These are phyloP conservation scores for Phytophthora sp. DNA, from an alignment of 352 stramenopile genomes.

Conservation along the genomic window DNA sequence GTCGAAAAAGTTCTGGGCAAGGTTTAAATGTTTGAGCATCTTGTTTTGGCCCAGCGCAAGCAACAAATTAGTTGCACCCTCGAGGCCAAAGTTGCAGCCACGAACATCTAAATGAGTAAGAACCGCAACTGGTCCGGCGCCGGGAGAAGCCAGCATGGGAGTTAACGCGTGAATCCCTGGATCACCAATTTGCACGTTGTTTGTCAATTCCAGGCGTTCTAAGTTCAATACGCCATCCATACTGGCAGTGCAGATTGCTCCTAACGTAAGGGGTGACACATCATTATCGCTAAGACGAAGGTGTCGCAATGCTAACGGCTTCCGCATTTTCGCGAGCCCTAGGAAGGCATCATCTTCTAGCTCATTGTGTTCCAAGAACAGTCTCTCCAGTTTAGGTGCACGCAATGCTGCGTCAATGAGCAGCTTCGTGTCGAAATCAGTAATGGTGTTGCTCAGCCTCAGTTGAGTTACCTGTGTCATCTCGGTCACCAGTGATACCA, in stretches of 20 bases:
- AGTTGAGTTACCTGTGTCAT: slow-evolving; percentile 47
- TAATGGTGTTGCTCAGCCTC: slow-evolving; percentile 64
- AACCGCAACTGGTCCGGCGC: slow-evolving; percentile 8
- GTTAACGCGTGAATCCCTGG: slow-evolving; percentile 63
- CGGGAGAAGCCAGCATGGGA: slow-evolving; percentile 60
- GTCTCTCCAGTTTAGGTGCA: slow-evolving; percentile 36
- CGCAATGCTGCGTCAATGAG: slow-evolving; percentile 51
- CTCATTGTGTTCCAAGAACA: slow-evolving; percentile 84
- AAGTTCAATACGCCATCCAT: slow-evolving; percentile 59
- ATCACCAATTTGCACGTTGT: slow-evolving; percentile 74
- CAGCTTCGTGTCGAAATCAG: slow-evolving; percentile 60
- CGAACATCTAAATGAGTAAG: slow-evolving; percentile 72
- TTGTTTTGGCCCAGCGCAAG: slow-evolving; percentile 59
- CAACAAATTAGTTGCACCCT: slow-evolving; percentile 63
- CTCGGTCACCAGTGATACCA: slow-evolving; percentile 49
- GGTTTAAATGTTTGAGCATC: slow-evolving; percentile 60
- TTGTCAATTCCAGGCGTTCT: slow-evolving; percentile 61
- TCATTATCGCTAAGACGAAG: slow-evolving; percentile 72
- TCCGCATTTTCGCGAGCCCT: slow-evolving; percentile 20
- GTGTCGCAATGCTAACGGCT: slow-evolving; percentile 40
- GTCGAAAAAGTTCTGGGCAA: slow-evolving; percentile 82
- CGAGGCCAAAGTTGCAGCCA: slow-evolving; percentile 71
- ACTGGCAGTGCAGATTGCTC: slow-evolving; percentile 49
- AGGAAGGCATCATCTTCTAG: slow-evolving; percentile 72
- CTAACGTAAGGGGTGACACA: slow-evolving; percentile 51